Evolutionary conservation across 2,329 filamentous ascomycete species (phyloP), one percentile per base, ranked within the genome.

Genomic region (Paracoccidioides lutzii): DNA sequence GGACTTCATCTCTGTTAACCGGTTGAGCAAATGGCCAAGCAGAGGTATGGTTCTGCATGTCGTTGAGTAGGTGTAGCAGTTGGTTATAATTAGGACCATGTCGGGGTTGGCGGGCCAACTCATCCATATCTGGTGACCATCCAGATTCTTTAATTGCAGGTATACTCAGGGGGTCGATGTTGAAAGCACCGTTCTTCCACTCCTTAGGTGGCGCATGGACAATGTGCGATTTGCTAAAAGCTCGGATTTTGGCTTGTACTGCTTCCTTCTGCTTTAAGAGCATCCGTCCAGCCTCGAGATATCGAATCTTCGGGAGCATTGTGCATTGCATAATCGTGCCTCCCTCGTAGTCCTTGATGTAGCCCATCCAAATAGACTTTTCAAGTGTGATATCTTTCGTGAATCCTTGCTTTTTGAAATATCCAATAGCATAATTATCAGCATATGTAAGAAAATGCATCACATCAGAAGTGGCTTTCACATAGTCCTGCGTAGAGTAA

Each of bases 401-500:
- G 67, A 98, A 98, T 0, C 93, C 93, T 69, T 98, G 93, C 69
- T 98, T 98, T 71, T 97, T 95, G 73, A 98, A 98, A 71, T 97
- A 98, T 9, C 93, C 93, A 61, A 95, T 98, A 42, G 93, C 93
- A 67, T 97, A 97, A 71, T 98, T 98, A 71, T 98, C 93, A 61
- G 93, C 93, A 66, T 98, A 98, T 1, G 93, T 98, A 2, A 98
- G 78, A 71, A 98, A 98, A 71, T 98, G 90, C 90, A 96, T 97
- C 50, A 98, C 90, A 61, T 90, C 85, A 54, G 88, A 94, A 0
- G 91, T 96, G 5, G 91, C 90, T 71, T 95, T 96, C 69, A 98
- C 93, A 65, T 96, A 98, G 75, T 98, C 83, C 73, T 76, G 58
- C 35, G 54, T 28, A 46, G 5, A 55, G 61, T 52, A 61, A 57